phyloP scores from a whole-genome alignment of 2,329 filamentous ascomycete genomes.

The Nothopassalora personata region DNA sequence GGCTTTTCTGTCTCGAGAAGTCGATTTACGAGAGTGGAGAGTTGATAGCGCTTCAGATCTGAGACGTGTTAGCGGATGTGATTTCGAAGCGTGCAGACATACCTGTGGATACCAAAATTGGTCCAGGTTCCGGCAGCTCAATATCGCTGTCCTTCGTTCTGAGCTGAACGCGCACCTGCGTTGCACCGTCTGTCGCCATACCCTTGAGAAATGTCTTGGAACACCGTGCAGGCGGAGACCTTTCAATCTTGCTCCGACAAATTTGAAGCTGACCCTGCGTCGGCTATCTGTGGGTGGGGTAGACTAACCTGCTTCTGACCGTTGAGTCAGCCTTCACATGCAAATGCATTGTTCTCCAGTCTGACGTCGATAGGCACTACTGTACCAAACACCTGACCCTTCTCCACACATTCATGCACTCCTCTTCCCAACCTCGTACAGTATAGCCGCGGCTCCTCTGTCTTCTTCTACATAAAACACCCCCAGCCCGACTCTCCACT shows the following conservation, averaged over 20 bases:
- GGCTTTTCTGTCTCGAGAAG: constrained; percentile 55
- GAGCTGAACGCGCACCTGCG: constrained; percentile 52
- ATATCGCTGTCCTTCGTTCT: constrained; percentile 50
- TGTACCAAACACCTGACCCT: neutral
- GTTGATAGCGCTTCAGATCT: constrained; percentile 54
- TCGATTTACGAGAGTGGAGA: constrained; percentile 60
- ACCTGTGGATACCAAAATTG: constrained; percentile 56
- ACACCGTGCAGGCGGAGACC: neutral
- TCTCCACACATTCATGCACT: neutral
- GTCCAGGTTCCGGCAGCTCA: constrained; percentile 49
- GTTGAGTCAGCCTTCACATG: constrained; percentile 2
- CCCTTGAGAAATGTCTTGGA: neutral
- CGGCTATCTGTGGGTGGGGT: neutral
- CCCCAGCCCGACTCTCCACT: neutral
- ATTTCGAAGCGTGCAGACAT: constrained; percentile 17
- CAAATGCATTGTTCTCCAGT: constrained; percentile 4
- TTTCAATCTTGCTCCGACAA: neutral
- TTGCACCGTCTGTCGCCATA: constrained; percentile 11
- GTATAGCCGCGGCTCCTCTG: neutral
- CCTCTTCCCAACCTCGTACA: neutral
- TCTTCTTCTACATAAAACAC: neutral
- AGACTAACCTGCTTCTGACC: neutral
- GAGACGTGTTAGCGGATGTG: neutral
- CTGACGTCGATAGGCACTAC: neutral
- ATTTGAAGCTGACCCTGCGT: constrained; percentile 1